Base-by-base conservation (phyloP, 768 basidiomycete genomes). In the Baorangia bicolor region DNA sequence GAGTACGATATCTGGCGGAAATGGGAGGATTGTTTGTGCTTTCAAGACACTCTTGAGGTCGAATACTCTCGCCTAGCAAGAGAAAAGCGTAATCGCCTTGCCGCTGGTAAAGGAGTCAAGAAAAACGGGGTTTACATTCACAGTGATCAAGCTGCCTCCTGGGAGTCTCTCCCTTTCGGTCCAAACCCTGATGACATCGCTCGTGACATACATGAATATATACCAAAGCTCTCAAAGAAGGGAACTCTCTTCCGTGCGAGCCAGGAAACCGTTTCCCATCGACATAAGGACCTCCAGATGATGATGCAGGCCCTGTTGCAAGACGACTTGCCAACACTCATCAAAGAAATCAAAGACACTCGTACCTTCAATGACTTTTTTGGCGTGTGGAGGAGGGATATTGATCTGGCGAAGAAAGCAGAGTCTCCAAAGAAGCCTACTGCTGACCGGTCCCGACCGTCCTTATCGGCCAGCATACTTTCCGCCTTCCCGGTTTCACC, bases 11-110 rank as follows among this genome's bases (percentile, higher is more conserved):
- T 93, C 35, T 90, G 88, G 83, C 78, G 91, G 27, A 76, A 79
- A 43, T 93, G 91, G 91, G 91, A 91, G 54, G 91, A 93, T 62
- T 91, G 88, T 55, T 74, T 93, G 11, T 81, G 77, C 74, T 85
- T 92, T 63, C 91, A 93, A 67, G 83, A 87, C 40, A 71, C 73
- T 2, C 74, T 93, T 11, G 90, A 91, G 69, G 58, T 65, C 16
- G 86, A 88, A 65, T 93, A 92, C 62, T 62, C 73, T 20, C 75
- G 77, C 25, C 76, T 83, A 60, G 85, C 90, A 14, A 77, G 83
- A 30, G 79, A 81, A 63, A 92, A 90, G 73, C 85, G 84, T 14
- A 76, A 74, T 27, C 84, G 88, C 31, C 81, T 92, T 12, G 70
- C 75, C 6, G 81, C 83, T 16, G 90, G 90, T 0, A 92, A 90